Evolutionary conservation across 805 yeast genomes (phyloP).

Genomic region (Cyberlindnera mississippiensis): DNA sequence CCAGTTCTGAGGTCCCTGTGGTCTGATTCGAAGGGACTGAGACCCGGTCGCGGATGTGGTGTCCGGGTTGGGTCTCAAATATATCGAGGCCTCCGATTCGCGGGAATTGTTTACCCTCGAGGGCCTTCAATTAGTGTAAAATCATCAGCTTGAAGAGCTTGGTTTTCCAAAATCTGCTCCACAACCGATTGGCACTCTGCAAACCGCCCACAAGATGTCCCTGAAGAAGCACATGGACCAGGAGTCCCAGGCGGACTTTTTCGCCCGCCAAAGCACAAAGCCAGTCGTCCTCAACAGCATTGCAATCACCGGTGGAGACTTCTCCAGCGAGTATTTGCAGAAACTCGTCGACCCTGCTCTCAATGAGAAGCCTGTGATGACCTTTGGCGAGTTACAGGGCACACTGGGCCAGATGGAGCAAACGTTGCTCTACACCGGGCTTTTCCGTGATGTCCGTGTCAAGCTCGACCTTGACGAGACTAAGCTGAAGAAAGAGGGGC

Average conservation of each 20-base stretch:
- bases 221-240: conserved; percentile 1
- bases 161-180: too few relatives aligned
- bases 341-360: conserved; percentile 43
- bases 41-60: too few relatives aligned
- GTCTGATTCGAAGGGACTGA: too few relatives aligned
- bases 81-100: too few relatives aligned
- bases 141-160: too few relatives aligned
- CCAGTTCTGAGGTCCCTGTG: too few relatives aligned
- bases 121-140: too few relatives aligned
- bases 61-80: too few relatives aligned
- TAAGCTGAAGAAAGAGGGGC: conserved; percentile 10
- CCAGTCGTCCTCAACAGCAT: conserved; percentile 21
- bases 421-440: conserved; percentile 40
- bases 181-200: too few relatives aligned
- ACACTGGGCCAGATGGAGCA: conserved; percentile 32
- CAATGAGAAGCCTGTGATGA: conserved; percentile 26
- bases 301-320: conserved; percentile 26
- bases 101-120: too few relatives aligned
- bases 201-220: too few relatives aligned
- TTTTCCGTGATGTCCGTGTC: conserved; percentile 39
- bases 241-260: conserved; percentile 6
- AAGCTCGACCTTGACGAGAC: conserved; percentile 38
- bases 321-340: conserved; percentile 42
- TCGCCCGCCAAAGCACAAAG: conserved; percentile 19
- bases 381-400: conserved; percentile 39